Percentiles rank a stretch among this genome's conserved stretches.
phyloP scores from a whole-genome alignment of 2,329 filamentous ascomycete genomes.

The Trichoderma breve region DNA sequence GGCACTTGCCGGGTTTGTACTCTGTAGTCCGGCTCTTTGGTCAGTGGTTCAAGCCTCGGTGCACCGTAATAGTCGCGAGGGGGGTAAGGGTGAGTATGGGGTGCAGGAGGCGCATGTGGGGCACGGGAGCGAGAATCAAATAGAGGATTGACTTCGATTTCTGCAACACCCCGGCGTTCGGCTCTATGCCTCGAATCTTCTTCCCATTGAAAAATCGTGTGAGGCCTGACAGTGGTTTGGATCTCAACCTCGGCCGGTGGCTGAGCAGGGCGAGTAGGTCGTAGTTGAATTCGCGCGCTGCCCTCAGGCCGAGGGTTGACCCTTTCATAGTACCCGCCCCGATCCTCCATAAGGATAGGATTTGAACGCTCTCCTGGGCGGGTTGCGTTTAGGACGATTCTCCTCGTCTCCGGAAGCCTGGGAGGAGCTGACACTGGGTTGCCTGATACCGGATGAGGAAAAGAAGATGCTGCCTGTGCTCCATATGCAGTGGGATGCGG shows the following conservation, averaged over 20 bases:
- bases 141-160: slow-evolving; percentile 26
- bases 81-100: not conserved
- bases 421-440: slow-evolving; percentile 24
- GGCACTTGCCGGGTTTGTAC: slow-evolving; percentile 22
- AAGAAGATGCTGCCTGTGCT: not conserved
- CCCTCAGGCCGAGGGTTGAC: slow-evolving; percentile 24
- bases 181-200: slow-evolving; percentile 24
- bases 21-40: slow-evolving; percentile 3
- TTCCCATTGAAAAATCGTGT: slow-evolving; percentile 25
- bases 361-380: slow-evolving; percentile 33
- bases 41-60: not conserved
- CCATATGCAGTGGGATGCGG: slow-evolving; percentile 5
- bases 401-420: slow-evolving; percentile 26
- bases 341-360: slow-evolving; percentile 41
- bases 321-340: slow-evolving; percentile 39
- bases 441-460: slow-evolving; percentile 17
- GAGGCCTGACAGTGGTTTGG: slow-evolving; percentile 12
- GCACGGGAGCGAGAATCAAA: slow-evolving; percentile 10
- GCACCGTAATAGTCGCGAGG: not conserved
- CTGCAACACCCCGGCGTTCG: slow-evolving; percentile 24
- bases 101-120: not conserved
- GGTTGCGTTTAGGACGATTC: slow-evolving; percentile 33
- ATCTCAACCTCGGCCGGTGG: not conserved
- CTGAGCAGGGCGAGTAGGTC: slow-evolving; percentile 16
- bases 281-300: slow-evolving; percentile 8